Conservation (phyloP, 106 monocot genomes). For the Vanilla planifolia region DNA sequence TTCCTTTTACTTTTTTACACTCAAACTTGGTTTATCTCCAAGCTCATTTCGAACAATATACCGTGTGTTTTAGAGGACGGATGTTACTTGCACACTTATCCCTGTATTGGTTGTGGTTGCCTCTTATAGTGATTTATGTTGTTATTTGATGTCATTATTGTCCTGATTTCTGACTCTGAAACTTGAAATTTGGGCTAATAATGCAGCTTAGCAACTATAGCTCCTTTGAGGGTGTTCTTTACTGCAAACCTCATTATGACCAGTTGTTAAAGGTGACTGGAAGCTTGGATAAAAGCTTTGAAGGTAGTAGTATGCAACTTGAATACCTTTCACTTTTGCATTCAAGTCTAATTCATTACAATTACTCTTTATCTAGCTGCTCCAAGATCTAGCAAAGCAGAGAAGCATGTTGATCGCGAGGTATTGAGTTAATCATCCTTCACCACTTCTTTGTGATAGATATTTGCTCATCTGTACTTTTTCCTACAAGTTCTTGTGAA, state of each 20-base stretch:
- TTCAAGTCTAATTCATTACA: not conserved
- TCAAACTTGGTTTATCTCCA: too few relatives aligned
- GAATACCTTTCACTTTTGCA: not conserved
- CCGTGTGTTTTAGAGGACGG: too few relatives aligned
- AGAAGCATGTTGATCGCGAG: conserved; percentile 32
- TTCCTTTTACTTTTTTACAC: too few relatives aligned
- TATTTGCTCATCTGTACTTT: not conserved
- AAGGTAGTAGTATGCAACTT: conserved; percentile 25
- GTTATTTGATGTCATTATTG: not conserved
- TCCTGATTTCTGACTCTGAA: not conserved
- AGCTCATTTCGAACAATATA: too few relatives aligned
- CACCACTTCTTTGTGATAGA: not conserved
- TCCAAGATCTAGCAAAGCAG: conserved; percentile 23
- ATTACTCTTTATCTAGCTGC: conserved; percentile 17
- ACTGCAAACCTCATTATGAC: conserved; percentile 82
- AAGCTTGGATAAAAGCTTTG: conserved; percentile 68
- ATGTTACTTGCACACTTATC: too few relatives aligned
- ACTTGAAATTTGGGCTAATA: not conserved
- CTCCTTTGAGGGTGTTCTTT: conserved; percentile 65
- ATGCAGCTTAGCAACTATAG: conserved; percentile 66
- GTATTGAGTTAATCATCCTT: conserved; percentile 11
- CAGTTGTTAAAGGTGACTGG: conserved; percentile 70
- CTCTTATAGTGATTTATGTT: not conserved
- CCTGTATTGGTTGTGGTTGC: too few relatives aligned
- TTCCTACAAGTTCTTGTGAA: not conserved